A percentile compares a stretch with the other conserved stretches of the same genome.
These are phyloP conservation scores for Emmonsiellopsis sp. DNA, from an alignment of 2,329 filamentous ascomycete genomes.

Conservation along the genomic window DNA sequence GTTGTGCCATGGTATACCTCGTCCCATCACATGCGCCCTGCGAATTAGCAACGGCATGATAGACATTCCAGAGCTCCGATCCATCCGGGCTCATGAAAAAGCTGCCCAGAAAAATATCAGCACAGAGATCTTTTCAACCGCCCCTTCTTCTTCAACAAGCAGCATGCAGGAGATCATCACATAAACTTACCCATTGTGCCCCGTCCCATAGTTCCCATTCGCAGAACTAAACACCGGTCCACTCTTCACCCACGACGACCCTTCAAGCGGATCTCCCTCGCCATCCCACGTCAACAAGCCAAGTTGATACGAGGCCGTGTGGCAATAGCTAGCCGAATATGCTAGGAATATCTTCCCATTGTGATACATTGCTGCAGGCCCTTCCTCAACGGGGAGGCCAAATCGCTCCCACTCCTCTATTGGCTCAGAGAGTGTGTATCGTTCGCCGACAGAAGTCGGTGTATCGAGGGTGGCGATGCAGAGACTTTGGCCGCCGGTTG, in stretches of 20 bases:
- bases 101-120: slow-evolving; percentile 17
- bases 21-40: slow-evolving; percentile 44
- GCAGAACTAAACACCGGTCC: slow-evolving; percentile 44
- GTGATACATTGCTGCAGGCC: slow-evolving; percentile 44
- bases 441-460: slow-evolving; percentile 36
- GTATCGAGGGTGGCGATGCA: slow-evolving; percentile 33
- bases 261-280: slow-evolving; percentile 35
- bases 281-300: slow-evolving; percentile 47
- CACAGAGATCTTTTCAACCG: no score
- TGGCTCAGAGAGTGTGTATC: slow-evolving; percentile 43
- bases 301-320: slow-evolving; percentile 45
- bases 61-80: slow-evolving; percentile 46
- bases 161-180: background rate
- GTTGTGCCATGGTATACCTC: slow-evolving; percentile 46
- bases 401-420: slow-evolving; percentile 43
- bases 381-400: slow-evolving; percentile 46
- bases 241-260: slow-evolving; percentile 43
- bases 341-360: slow-evolving; percentile 44
- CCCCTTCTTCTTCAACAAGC: no score
- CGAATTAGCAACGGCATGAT: slow-evolving; percentile 44
- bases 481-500: slow-evolving; percentile 32
- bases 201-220: slow-evolving; percentile 49
- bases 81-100: slow-evolving; percentile 51
- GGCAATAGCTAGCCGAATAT: slow-evolving; percentile 49
- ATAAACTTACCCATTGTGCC: slow-evolving; percentile 34